Evolutionary conservation across 306 rosid species (phyloP), one percentile per base, ranked within the genome.

Genomic region (Malus orientalis): DNA sequence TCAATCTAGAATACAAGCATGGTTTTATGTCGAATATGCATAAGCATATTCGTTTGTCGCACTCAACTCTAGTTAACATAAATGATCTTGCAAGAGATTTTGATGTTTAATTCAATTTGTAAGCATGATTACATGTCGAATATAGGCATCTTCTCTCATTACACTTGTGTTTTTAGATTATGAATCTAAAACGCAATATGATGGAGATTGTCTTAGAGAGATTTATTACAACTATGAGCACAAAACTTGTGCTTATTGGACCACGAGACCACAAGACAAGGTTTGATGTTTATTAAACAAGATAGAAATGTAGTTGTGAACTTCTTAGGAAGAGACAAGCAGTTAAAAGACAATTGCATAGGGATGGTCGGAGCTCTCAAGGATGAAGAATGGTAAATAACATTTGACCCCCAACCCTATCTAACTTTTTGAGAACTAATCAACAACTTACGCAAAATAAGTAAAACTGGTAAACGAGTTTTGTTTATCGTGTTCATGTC

Each of bases 361-460:
- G 74, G 59, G 68, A 18, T 2, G 19, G 42, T 40, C 80, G 80
- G 74, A 76, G 67, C 60, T 40, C 11, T 68, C 80, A 58, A 75
- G 51, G 66, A 36, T 66, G 73, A 14, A 53, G 33, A 67, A 15
- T n/a, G 67, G 32, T 49, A 33, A 70, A 53, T 38, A 2, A 55
- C 55, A 57, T 58, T 73, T 30, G 27, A 71, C 33, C 51, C 33
- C 22, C 75, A 30, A 51, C 32, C 51, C 36, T 33, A 73, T 59
- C 57, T 23, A 40, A 18, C 27, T 44, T 40, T 73, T 58, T 20
- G 27, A 16, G 36, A 22, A 53, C 58, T 2, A 36, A 40, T 58
- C 23, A 73, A 58, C 57, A 38, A 40, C 67, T 23, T 23, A 33
- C 6, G 38, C 38, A 33, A 33, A 1, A 36, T 36, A 36, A 38